A percentile compares a stretch with the other conserved stretches of the same genome.
These are phyloP conservation scores for Fusarium temperatum DNA, from an alignment of 2,329 filamentous ascomycete species.

Conservation along the genomic window DNA sequence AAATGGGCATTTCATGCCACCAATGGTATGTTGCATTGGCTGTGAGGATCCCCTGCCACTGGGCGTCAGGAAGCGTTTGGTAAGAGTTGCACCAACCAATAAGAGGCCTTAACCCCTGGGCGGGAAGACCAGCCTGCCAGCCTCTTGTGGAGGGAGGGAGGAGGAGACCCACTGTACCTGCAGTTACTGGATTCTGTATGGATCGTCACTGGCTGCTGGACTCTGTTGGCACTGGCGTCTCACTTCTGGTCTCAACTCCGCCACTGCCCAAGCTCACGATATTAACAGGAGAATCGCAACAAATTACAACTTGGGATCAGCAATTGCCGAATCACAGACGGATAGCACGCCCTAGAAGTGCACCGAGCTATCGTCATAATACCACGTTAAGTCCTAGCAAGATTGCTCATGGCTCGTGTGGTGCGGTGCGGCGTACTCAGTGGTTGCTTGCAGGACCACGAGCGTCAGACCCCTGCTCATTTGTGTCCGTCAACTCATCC, in stretches of 20 bases:
- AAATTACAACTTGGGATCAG: not conserved
- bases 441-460: conserved; percentile 33
- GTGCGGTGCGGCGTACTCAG: conserved; percentile 14
- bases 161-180: conserved; percentile 25
- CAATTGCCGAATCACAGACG: conserved; percentile 16
- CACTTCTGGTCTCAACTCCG: conserved; percentile 25
- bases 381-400: conserved; percentile 3
- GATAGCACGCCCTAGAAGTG: not conserved
- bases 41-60: conserved; percentile 20
- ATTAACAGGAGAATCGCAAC: not conserved
- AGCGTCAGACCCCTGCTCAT: conserved; percentile 27
- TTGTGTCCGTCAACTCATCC: conserved; percentile 28
- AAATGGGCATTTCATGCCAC: conserved; percentile 31
- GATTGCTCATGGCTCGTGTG: conserved; percentile 20
- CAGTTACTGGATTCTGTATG: conserved; percentile 16
- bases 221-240: conserved; percentile 13
- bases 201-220: conserved; percentile 16
- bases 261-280: conserved; percentile 30
- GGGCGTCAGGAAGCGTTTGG: conserved; percentile 38
- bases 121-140: conserved; percentile 19
- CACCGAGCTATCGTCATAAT: not conserved
- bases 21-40: conserved; percentile 33
- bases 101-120: conserved; percentile 25
- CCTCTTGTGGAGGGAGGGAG: conserved; percentile 11
- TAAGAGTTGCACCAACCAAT: conserved; percentile 28